These are phyloP conservation scores for Lagenidium giganteum DNA, from an alignment of 352 stramenopile genomes.

Conservation along the genomic window DNA sequence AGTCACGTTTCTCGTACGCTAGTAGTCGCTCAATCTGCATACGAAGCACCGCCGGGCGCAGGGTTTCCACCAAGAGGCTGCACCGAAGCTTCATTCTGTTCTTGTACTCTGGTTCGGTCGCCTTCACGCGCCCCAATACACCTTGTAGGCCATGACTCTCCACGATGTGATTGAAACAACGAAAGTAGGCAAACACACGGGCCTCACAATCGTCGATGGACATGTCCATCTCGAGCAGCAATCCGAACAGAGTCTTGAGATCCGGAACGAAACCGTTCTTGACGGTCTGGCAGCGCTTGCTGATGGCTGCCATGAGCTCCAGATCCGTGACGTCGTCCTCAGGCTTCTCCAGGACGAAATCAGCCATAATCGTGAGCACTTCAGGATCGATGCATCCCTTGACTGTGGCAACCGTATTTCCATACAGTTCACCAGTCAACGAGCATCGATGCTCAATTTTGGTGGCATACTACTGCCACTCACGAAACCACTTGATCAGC, in stretches of 20 bases:
- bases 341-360: conserved; percentile 15
- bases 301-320: conserved; percentile 10
- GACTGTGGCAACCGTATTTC: not conserved
- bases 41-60: not conserved
- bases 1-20: too few relatives aligned
- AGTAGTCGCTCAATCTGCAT: conserved; percentile 1
- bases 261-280: conserved; percentile 3
- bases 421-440: conserved; percentile 1
- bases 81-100: conserved; percentile 1
- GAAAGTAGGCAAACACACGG: too few relatives aligned
- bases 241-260: not conserved
- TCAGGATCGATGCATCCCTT: not conserved
- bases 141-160: too few relatives aligned
- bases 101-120: not conserved
- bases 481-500: not conserved
- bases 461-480: not conserved
- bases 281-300: not conserved
- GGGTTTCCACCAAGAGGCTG: not conserved
- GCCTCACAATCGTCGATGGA: too few relatives aligned
- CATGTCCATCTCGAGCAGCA: too few relatives aligned
- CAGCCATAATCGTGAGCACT: conserved; percentile 7
- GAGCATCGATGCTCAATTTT: conserved; percentile 1
- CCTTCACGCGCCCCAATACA: too few relatives aligned
- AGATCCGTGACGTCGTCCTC: conserved; percentile 7
- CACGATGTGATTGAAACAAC: too few relatives aligned